phyloP scores from a whole-genome alignment of 169 alveolate species.

The Plasmodium gallinaceum region DNA sequence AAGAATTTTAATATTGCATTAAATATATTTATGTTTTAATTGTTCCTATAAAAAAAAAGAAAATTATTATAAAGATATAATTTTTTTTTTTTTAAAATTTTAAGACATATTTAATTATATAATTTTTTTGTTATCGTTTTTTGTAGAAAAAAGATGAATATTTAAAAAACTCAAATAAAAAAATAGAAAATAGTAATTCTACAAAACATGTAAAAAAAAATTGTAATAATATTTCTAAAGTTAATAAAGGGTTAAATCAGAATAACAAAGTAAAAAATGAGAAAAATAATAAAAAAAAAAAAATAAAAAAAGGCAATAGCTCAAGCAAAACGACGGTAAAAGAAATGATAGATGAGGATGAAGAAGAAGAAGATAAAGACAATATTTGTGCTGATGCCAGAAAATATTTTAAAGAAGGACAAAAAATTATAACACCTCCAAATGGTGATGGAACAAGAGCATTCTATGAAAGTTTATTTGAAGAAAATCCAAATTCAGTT shows the following conservation, averaged over 20 bases:
- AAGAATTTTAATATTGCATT: no score
- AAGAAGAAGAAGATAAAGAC: conserved; percentile 79
- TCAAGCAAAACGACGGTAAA: conserved; percentile 42
- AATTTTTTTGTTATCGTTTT: conserved; percentile 6
- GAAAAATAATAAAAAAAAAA: conserved; percentile 6
- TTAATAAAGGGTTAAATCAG: conserved; percentile 9
- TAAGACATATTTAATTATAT: no score
- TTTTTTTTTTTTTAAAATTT: conserved; percentile 24
- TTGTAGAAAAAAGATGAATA: conserved; percentile 54
- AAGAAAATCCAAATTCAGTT: conserved; percentile 91
- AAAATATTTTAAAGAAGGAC: conserved; percentile 89
- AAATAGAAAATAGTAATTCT: conserved; percentile 13
- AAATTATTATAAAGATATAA: not conserved
- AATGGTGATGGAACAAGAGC: conserved; percentile 95
- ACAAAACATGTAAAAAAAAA: conserved; percentile 20
- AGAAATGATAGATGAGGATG: conserved; percentile 23
- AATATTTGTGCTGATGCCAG: conserved; percentile 80
- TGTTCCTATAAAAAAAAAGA: not conserved
- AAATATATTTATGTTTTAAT: no score
- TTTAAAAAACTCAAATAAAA: conserved; percentile 20
- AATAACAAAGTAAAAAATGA: conserved; percentile 17
- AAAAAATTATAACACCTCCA: conserved; percentile 92
- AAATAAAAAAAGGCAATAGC: conserved; percentile 25
- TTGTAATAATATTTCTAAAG: conserved; percentile 15
- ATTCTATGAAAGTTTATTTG: conserved; percentile 91